Conservation (phyloP, 208 protist species). For the Naegleria gruberi region DNA sequence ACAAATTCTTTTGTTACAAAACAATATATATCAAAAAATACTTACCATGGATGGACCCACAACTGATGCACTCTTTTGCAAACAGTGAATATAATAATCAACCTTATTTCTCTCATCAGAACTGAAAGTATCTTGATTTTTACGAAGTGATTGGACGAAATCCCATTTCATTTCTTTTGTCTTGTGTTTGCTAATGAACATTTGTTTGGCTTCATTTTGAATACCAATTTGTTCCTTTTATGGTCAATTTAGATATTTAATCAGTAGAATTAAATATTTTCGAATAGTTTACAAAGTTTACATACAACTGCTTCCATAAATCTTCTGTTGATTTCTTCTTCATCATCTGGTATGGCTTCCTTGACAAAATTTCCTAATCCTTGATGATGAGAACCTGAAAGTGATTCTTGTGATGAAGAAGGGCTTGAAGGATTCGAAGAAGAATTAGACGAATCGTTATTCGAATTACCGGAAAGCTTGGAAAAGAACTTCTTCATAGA, state of each 20-base stretch:
- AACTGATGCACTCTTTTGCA: neutral
- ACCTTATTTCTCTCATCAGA: neutral
- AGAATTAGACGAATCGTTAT: neutral
- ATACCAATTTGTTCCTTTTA: constrained; percentile 1
- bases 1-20: neutral
- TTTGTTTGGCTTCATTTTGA: neutral
- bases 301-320: neutral
- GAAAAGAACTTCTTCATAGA: too few relatives aligned
- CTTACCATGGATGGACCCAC: neutral
- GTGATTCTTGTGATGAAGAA: neutral
- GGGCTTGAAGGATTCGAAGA: neutral
- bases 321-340: neutral
- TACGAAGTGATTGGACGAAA: neutral
- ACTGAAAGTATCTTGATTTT: neutral
- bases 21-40: neutral
- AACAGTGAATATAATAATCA: neutral
- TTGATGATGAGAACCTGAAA: neutral
- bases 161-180: neutral
- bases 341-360: constrained; percentile 1
- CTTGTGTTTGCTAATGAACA: neutral
- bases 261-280: neutral
- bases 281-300: neutral
- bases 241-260: neutral
- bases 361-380: neutral
- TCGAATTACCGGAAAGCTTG: too few relatives aligned